Evolutionary conservation across 805 yeast genomes (phyloP), one percentile per base, ranked within the genome.

Genomic region (Lachancea mirantina): DNA sequence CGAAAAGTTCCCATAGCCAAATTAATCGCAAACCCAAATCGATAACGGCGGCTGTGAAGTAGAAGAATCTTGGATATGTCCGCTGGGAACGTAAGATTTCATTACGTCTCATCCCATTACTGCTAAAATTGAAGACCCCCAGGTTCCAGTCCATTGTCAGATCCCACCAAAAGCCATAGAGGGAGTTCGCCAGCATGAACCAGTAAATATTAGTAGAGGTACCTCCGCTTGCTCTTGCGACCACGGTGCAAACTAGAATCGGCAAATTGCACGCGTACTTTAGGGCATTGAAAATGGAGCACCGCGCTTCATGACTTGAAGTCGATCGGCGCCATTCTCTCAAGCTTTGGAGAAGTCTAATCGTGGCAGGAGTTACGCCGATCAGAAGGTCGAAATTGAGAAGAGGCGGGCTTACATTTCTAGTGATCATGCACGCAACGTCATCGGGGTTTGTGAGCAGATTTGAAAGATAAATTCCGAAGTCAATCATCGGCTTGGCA

Each of bases 111-210:
- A 30, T 32, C 18, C 30, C 25, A 8, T 6, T 10, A 19, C 14
- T 11, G 14, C 28, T 26, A 32, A 39, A 40, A 27, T 64, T 65
- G 46, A 81, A 64, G 6, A 81, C 47, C 8, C 70, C 69, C 30
- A 85, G 65, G 26, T 76, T 75, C 98, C 98, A 92, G 61, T 92
- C 99, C 69, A 75, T 74, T 31, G 70, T 70, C 8, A 89, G 57
- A 56, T 92, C 99, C 99, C 99, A 92, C 35, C 74, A 61, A 39
- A 84, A 82, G 10, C 94, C 72, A 55, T 82, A 92, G 0, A 74
- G 47, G 0, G 97, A 81, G 52, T 83, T 85, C 24, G 82, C 47
- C 1, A 78, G 49, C 38, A 69, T 75, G 46, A 62, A 61, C 45
- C 61, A 38, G 14, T 34, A 34, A 16, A 38, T 10, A 54, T 46